Conservation (phyloP, 345 rosid species). For the Euclidium syriacum region DNA sequence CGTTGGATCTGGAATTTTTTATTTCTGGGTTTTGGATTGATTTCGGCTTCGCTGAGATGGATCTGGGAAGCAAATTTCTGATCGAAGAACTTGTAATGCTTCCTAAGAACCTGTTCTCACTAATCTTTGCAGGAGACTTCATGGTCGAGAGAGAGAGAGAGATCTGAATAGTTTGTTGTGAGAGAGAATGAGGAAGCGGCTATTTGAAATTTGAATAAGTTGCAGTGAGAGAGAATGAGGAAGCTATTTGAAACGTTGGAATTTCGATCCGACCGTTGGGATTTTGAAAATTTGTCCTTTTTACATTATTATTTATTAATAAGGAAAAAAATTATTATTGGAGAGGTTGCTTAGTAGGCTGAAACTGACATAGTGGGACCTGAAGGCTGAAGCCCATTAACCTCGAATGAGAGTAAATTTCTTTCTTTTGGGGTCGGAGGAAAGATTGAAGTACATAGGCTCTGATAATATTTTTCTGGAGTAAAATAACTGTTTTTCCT, state of each 20-base stretch:
- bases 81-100: constrained; percentile 53
- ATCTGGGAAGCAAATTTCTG: constrained; percentile 60
- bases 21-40: constrained; percentile 5
- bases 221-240: neutral
- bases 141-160: neutral
- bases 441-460: too few relatives aligned
- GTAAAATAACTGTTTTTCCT: too few relatives aligned
- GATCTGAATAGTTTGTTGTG: constrained; percentile 2
- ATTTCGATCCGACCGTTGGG: constrained; percentile 18
- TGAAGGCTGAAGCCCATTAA: neutral
- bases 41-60: constrained; percentile 49
- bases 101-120: constrained; percentile 38
- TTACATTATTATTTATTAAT: neutral
- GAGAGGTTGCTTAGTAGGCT: neutral
- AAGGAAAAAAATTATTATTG: neutral
- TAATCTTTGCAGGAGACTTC: constrained; percentile 25
- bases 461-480: too few relatives aligned
- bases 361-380: neutral
- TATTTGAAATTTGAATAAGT: constrained; percentile 2
- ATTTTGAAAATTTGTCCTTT: neutral
- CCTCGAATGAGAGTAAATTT: too few relatives aligned
- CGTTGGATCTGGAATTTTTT: constrained; percentile 29
- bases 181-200: neutral
- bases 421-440: too few relatives aligned
- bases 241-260: constrained; percentile 9